Percentiles rank a stretch among this genome's conserved stretches.
These are phyloP conservation scores for Alternaria sp. DNA, from an alignment of 2,329 filamentous ascomycete species.

Conservation along the genomic window DNA sequence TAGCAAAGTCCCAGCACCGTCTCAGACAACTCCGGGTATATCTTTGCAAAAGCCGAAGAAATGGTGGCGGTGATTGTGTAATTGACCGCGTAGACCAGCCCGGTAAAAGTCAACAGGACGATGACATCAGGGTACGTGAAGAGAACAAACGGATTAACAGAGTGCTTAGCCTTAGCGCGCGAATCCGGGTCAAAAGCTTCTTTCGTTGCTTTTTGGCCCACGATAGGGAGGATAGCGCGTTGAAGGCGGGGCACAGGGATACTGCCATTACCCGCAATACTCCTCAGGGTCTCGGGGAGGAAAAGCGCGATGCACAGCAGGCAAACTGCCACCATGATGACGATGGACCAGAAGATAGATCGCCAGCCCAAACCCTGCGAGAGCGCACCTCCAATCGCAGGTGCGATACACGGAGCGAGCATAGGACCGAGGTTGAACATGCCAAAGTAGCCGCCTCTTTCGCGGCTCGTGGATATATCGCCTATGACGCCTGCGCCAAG, in stretches of 20 bases:
- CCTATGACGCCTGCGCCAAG: constrained; percentile 74
- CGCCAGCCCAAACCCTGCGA: constrained; percentile 45
- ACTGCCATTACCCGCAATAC: constrained; percentile 50
- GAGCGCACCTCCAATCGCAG: constrained; percentile 43
- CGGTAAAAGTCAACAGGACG: constrained; percentile 51
- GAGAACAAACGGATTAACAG: constrained; percentile 35
- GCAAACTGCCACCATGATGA: constrained; percentile 49
- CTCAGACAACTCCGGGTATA: constrained; percentile 33
- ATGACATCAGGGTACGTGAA: constrained; percentile 46
- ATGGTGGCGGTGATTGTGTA: constrained; percentile 43
- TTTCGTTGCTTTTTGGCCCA: constrained; percentile 28
- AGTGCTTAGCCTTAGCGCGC: constrained; percentile 23
- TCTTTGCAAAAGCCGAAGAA: constrained; percentile 31
- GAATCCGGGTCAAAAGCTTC: constrained; percentile 14
- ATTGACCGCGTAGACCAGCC: constrained; percentile 37
- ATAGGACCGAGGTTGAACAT: constrained; percentile 62
- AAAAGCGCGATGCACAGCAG: constrained; percentile 45
- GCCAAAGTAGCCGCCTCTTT: constrained; percentile 76
- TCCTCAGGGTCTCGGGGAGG: constrained; percentile 51
- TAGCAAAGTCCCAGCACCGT: constrained; percentile 49
- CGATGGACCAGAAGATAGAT: constrained; percentile 48
- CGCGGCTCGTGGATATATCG: constrained; percentile 71
- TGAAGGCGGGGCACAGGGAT: constrained; percentile 29
- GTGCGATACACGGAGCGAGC: constrained; percentile 38
- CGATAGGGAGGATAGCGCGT: constrained; percentile 29